Evolutionary conservation across 2,329 filamentous ascomycete genomes (phyloP), one percentile per base, ranked within the genome.

Genomic region (Fusarium anthophilum): DNA sequence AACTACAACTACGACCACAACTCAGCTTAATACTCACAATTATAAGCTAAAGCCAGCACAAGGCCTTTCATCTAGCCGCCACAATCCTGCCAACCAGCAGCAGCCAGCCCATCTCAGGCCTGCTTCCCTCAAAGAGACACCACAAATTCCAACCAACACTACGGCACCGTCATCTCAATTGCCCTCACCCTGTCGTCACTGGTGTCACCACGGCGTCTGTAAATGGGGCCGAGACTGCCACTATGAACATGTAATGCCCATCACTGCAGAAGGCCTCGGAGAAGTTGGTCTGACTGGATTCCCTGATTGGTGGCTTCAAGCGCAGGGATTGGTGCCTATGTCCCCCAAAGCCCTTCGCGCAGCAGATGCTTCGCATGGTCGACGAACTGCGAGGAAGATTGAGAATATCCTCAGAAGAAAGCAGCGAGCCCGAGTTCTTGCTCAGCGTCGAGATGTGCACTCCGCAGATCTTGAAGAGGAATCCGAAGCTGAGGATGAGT

Each of bases 121-220:
- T 18, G 5, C 9, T 28, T 15, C 50, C 8, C 17, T 44, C 26
- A 45, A 41, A 44, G 65, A 63, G 28, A 41, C 28, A n/a, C 30
- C 24, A 18, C 35, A 30, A 48, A 41, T 43, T 8, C 55, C 54
- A 14, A 48, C 45, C n/a, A 65, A 58, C 44, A 69, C 45, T 15
- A 65, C 58, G 47, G 50, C 15, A 10, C 32, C 24, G 35, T 57
- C 32, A 41, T 26, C 56, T 10, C 22, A 51, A 48, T 20, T 53
- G 6, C 51, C 41, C 12, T 32, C 24, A 26, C 54, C 64, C 24
- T 79, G 87, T 77, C 82, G 83, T 18, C 81, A 86, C 77, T 89
- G 86, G 86, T 87, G 86, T 77, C 81, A 82, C 58, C 79, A 83
- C 45, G 87, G 87, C 12, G 82, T 78, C 18, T 89, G 87, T 78